Base-by-base conservation (phyloP, 345 rosid genomes). In the Garcia nutans region DNA sequence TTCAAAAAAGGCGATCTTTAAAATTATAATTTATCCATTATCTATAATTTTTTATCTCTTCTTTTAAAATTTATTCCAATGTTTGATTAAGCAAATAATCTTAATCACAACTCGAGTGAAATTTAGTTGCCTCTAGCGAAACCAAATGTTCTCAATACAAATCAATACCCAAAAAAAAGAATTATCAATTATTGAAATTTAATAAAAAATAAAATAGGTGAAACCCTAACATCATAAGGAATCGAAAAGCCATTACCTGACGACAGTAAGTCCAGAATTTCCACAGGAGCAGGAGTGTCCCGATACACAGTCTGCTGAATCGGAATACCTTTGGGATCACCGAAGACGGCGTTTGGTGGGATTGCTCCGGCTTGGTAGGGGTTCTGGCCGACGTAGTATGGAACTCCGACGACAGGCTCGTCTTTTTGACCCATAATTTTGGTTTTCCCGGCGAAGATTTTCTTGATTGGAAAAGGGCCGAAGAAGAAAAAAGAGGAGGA, bases 281-380 rank as follows among this genome's bases (percentile, higher is more conserved):
- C 98, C 98, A 70, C 99, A 93, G 99, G 99, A 75, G 99, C 99
- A 73, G 97, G 96, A 41, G 98, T 93, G 76, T 93, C 98, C 8
- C 96, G 87, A 81, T 84, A 92, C 77, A 93, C 80, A 44, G 98
- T 96, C 86, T 90, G 98, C 10, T 91, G 93, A 74, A 96, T 86
- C 73, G 97, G 97, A 74, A 82, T 82, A 13, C 92, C 97, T 79
- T 86, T 84, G 13, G 96, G 99, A 74, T 93, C 88, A 20, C 92
- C 90, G 63, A 81, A 81, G 65, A 92, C 77, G 54, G 96, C 97
- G 81, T 87, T 86, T 13, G 92, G 97, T 24, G 97, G 98, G 67
- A 89, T 81, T 8, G 73, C 56, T 47, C 98, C 97, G 65, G 86
- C 89, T 54, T 93, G 96, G 79, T 91, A 87, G 6, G 90, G 93